Evolutionary conservation across 2,329 filamentous ascomycete species (phyloP).

Genomic region (Tolypocladium paradoxum): DNA sequence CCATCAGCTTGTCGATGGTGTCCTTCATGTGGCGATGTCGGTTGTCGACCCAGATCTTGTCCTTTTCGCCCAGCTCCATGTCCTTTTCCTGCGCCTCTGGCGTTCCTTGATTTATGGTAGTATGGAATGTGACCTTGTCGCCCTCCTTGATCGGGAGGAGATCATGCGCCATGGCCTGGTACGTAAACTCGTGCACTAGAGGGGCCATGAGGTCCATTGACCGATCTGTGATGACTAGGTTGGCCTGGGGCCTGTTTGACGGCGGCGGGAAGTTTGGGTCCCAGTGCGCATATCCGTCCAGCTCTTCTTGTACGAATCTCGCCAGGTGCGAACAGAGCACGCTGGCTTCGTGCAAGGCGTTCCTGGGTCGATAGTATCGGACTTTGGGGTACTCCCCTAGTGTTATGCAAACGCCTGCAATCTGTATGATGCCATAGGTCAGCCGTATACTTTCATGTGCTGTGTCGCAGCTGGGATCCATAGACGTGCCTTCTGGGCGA

Average conservation of each 20-base stretch:
- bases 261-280: slow-evolving; percentile 76
- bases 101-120: slow-evolving; percentile 64
- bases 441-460: not conserved
- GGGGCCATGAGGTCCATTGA: slow-evolving; percentile 88
- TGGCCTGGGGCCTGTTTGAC: slow-evolving; percentile 66
- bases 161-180: slow-evolving; percentile 97
- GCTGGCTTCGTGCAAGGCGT: slow-evolving; percentile 71
- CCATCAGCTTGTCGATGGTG: slow-evolving; percentile 85
- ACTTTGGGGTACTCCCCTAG: slow-evolving; percentile 92
- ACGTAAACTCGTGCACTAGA: slow-evolving; percentile 90
- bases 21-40: slow-evolving; percentile 97
- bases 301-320: slow-evolving; percentile 79
- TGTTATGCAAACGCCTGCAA: slow-evolving; percentile 64
- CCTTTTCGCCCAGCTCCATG: slow-evolving; percentile 81
- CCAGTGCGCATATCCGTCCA: slow-evolving; percentile 80
- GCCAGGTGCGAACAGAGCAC: slow-evolving; percentile 84
- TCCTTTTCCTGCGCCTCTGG: slow-evolving; percentile 70
- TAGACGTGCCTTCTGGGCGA: slow-evolving; percentile 70
- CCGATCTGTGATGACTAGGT: slow-evolving; percentile 79
- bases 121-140: slow-evolving; percentile 80
- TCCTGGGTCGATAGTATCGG: slow-evolving; percentile 73
- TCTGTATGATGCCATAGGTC: slow-evolving; percentile 11
- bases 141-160: slow-evolving; percentile 78
- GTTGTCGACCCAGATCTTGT: slow-evolving; percentile 92
- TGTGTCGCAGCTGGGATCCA: not conserved